Evolutionary conservation across 108 stramenopile genomes (phyloP).

Genomic region (Nitzschia sp.): DNA sequence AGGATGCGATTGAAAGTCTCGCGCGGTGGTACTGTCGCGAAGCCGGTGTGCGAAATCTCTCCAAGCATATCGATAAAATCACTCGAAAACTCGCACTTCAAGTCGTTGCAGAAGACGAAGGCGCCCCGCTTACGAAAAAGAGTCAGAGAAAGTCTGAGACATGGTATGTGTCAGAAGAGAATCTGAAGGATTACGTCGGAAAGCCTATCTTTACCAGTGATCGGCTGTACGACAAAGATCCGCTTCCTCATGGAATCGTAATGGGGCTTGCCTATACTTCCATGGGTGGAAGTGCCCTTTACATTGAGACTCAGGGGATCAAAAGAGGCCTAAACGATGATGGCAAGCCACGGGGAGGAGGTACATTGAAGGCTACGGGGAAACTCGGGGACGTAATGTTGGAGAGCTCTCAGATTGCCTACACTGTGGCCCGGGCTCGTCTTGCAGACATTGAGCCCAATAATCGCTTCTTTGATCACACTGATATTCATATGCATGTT

Average conservation of each 20-base stretch:
- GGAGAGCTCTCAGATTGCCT: slow-evolving; percentile 92
- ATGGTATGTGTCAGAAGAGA: slow-evolving; percentile 66
- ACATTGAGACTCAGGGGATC: slow-evolving; percentile 95
- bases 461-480: slow-evolving; percentile 77
- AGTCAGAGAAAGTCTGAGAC: slow-evolving; percentile 71
- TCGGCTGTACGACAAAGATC: slow-evolving; percentile 88
- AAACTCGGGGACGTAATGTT: slow-evolving; percentile 96
- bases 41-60: slow-evolving; percentile 94
- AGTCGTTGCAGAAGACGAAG: slow-evolving; percentile 87
- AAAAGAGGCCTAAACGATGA: slow-evolving; percentile 69
- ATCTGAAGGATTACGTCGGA: slow-evolving; percentile 91
- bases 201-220: slow-evolving; percentile 92
- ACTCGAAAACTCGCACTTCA: slow-evolving; percentile 87
- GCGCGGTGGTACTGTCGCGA: slow-evolving; percentile 97
- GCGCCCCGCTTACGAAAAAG: slow-evolving; percentile 69
- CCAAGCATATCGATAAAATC: slow-evolving; percentile 96
- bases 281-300: slow-evolving; percentile 95
- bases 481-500: slow-evolving; percentile 97
- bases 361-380: slow-evolving; percentile 87
- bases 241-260: slow-evolving; percentile 93
- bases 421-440: slow-evolving; percentile 90
- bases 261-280: slow-evolving; percentile 98
- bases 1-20: slow-evolving; percentile 86
- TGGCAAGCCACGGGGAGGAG: slow-evolving; percentile 77
- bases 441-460: slow-evolving; percentile 63